Base-by-base conservation (phyloP, 768 basidiomycete species). In the Termitomyces sp. region DNA sequence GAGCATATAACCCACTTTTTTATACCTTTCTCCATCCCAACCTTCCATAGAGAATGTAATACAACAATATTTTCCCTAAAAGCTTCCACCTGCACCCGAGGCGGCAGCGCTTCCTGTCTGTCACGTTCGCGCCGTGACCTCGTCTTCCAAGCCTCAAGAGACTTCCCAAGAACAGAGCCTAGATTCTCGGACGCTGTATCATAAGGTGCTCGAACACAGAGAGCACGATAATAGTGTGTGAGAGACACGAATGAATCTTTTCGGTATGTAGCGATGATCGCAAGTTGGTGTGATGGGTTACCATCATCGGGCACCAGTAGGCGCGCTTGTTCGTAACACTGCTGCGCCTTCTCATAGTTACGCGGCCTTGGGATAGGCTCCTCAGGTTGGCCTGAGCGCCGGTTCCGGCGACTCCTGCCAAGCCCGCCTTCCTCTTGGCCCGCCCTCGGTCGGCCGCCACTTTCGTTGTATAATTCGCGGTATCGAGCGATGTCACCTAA, bases 401-500 rank as follows among this genome's bases (percentile, higher is more conserved):
- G 78, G 57, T 77, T 78, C 51, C 80, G 78, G 16, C 78, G 75
- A 61, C 75, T 81, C 63, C 77, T 76, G 28, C 67, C 69, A 67
- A 60, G 75, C 58, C 44, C 68, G n/a, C 74, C 79, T 42, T 88
- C 87, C 65, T 91, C 88, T 44, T 88, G 87, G 18, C 89, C 88
- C 0, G 84, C 88, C 66, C 79, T 83, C 18, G 87, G 80, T 56
- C 88, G 80, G 24, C 88, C 82, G 33, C 84, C 81, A 54, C 80
- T 74, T 64, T 94, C 92, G 68, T 87, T 91, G 68, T 96, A 97
- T 45, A 90, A 85, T 68, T 98, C 96, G 60, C 89, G 83, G 75
- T 99, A 99, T 45, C 97, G 84, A 61, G 94, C 92, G 52, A 99
- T 88, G 69, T 99, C 97, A 12, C 97, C 97, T 9, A 96, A 82